Evolutionary conservation across 1,284 basidiomycete species (phyloP).

Genomic region (Trichosporon asahii): DNA sequence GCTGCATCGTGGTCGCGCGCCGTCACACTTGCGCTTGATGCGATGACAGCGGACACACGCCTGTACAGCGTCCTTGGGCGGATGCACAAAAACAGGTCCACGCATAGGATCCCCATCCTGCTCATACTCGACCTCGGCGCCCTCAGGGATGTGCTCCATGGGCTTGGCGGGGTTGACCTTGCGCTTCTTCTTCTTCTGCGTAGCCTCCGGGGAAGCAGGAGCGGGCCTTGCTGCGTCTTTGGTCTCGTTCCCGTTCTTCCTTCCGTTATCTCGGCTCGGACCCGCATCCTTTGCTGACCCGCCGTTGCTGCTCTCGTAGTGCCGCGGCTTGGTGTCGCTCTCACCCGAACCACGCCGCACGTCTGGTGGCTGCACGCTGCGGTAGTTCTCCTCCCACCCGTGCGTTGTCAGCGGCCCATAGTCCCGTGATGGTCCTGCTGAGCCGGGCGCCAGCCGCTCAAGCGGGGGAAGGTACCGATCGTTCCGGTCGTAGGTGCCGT

Average conservation of each 20-base stretch:
- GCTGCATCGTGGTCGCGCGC: conserved; percentile 39
- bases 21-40: conserved; percentile 48
- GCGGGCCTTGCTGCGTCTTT: background rate
- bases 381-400: conserved; percentile 6
- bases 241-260: conserved; percentile 3
- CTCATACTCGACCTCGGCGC: conserved; percentile 33
- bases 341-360: background rate
- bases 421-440: background rate
- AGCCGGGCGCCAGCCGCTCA: background rate
- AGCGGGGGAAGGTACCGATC: conserved; percentile 10
- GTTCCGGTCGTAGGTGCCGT: conserved; percentile 10
- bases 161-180: conserved; percentile 11
- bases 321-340: conserved; percentile 2
- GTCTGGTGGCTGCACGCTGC: background rate
- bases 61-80: conserved; percentile 39
- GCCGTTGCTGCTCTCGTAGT: background rate
- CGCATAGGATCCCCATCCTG: conserved; percentile 34
- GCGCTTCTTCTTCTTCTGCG: conserved; percentile 6
- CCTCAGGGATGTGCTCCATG: conserved; percentile 20
- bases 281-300: background rate
- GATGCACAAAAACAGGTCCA: conserved; percentile 43
- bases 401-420: background rate
- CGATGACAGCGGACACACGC: conserved; percentile 46
- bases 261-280: background rate
- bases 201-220: background rate